These are phyloP conservation scores for Coemansia sp. DNA, from an alignment of 192 early-diverging fungal species.

Conservation along the genomic window DNA sequence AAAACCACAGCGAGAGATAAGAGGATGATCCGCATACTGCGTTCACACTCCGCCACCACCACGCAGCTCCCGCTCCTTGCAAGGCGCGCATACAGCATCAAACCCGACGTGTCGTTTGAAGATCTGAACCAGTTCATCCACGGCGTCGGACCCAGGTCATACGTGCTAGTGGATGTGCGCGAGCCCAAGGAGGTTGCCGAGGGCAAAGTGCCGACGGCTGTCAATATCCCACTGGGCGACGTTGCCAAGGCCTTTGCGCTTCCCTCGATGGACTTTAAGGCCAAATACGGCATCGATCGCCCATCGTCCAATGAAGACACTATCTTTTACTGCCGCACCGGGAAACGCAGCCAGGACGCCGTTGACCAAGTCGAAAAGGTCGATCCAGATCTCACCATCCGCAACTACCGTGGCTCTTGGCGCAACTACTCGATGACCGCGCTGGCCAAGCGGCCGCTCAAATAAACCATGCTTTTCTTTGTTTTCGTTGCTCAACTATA, in stretches of 20 bases:
- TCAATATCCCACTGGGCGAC: slow-evolving; percentile 68
- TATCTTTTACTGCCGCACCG: slow-evolving; percentile 72
- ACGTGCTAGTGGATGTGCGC: slow-evolving; percentile 69
- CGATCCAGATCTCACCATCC: slow-evolving; percentile 43
- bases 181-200: slow-evolving; percentile 63
- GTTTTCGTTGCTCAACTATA: neutral
- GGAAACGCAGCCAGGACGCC: slow-evolving; percentile 66
- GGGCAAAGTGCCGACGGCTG: slow-evolving; percentile 68
- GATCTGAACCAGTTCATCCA: slow-evolving; percentile 53
- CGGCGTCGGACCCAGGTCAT: slow-evolving; percentile 34
- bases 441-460: slow-evolving; percentile 34
- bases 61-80: neutral
- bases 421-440: slow-evolving; percentile 50
- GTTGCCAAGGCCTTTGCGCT: slow-evolving; percentile 55
- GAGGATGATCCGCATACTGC: slow-evolving; percentile 1
- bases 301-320: slow-evolving; percentile 58
- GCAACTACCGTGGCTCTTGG: slow-evolving; percentile 58
- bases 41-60: neutral
- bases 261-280: slow-evolving; percentile 43
- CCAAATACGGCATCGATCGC: slow-evolving; percentile 64
- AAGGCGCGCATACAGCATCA: slow-evolving; percentile 36
- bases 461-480: slow-evolving; percentile 8
- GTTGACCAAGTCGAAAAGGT: slow-evolving; percentile 60
- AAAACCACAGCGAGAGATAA: no score
- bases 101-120: slow-evolving; percentile 48